Conservation (phyloP, 2,329 filamentous ascomycete species). For the Cryphonectria parasitica region DNA sequence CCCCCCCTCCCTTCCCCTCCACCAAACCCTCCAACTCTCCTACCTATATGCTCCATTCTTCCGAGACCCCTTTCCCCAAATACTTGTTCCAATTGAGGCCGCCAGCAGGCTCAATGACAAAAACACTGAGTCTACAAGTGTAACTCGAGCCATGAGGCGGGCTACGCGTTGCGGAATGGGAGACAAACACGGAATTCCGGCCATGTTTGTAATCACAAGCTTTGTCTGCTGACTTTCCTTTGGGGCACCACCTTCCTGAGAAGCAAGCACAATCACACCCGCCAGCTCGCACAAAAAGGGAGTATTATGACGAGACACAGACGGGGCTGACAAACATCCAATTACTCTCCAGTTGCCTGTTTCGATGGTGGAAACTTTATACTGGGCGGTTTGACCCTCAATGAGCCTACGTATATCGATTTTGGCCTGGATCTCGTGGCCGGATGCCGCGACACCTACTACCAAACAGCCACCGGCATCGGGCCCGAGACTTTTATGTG, state of each 20-base stretch:
- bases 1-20: too few relatives aligned
- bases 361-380: slow-evolving; percentile 88
- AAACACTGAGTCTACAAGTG: not conserved
- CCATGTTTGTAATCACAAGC: slow-evolving; percentile 1
- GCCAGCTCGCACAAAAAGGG: not conserved
- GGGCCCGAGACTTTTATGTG: slow-evolving; percentile 76
- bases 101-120: not conserved
- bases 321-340: slow-evolving; percentile 38
- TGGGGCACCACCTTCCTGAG: not conserved
- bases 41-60: too few relatives aligned
- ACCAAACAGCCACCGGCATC: slow-evolving; percentile 68
- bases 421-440: slow-evolving; percentile 75
- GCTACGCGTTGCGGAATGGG: slow-evolving; percentile 11
- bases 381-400: slow-evolving; percentile 74
- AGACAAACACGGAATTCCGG: slow-evolving; percentile 12
- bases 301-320: not conserved
- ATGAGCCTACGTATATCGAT: slow-evolving; percentile 67
- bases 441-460: slow-evolving; percentile 76
- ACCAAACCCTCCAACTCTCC: too few relatives aligned
- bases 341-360: slow-evolving; percentile 66
- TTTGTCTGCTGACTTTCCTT: not conserved
- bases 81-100: not conserved
- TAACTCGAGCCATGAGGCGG: not conserved
- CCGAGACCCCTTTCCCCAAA: not conserved
- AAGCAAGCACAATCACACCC: not conserved